Evolutionary conservation across 192 early-diverging fungal species (phyloP), one percentile per base, ranked within the genome.

Genomic region (Coemansia sp.): DNA sequence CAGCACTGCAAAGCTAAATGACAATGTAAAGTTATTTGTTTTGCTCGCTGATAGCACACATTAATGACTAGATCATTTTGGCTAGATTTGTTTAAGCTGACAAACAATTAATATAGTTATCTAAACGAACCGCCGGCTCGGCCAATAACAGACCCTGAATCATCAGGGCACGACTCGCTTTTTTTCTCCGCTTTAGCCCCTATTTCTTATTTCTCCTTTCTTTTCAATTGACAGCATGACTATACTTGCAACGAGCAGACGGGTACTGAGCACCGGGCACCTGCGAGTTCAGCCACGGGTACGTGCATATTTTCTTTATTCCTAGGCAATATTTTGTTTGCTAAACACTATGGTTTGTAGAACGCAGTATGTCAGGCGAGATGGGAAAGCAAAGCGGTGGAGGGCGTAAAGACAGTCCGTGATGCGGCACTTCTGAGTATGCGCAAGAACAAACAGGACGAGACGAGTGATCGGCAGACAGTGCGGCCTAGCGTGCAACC

Each of bases 351-450:
- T 39, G 56, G 17, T 41, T 16, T 16, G 12, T 39, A 39, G 56
- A n/a, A 12, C 23, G 16, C 56, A 64, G 53, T 51, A 48, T 54
- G 49, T 22, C 74, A 71, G 52, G 65, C 64, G 14, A 64, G 74
- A 39, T 71, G 74, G 60, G 74, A 71, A 43, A 71, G 68, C 61
- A 75, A 69, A 35, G 6, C 31, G 29, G 27, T 62, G 51, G 55
- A 53, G 6, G 50, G 39, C 21, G 37, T 12, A 31, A 10, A 50
- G 27, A n/a, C 43, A 5, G 48, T 37, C 21, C 29, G 52, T 1
- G 61, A 47, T 11, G 60, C 69, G 17, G 59, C 70, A 4, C 35
- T 69, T 47, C 45, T 69, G 23, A 49, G 72, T 51, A 52, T 68
- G 60, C 59, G 53, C 48, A 72, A 69, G 35, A 27, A 3, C 38